phyloP scores from a whole-genome alignment of 805 yeast species.

The Candida palmyrensis region DNA sequence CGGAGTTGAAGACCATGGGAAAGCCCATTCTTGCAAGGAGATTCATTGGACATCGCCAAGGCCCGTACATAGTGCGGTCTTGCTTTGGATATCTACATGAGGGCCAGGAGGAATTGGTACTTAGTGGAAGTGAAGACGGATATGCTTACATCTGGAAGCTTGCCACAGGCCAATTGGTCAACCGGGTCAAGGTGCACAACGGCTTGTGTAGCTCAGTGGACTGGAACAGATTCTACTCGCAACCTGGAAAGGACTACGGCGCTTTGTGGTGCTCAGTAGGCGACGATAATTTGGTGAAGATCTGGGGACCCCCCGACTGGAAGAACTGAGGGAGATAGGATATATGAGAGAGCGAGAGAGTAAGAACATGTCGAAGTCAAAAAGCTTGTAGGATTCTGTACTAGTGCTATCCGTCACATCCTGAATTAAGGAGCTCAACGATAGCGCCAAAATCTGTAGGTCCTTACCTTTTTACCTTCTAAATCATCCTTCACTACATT shows the following conservation, averaged over 20 bases:
- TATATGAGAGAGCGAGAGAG: not conserved
- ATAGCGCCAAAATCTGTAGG: no score
- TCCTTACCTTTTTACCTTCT: no score
- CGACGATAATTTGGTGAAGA: conserved; percentile 67
- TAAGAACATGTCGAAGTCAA: no score
- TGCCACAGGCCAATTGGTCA: conserved; percentile 60
- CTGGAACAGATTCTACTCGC: conserved; percentile 47
- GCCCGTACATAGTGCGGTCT: conserved; percentile 65
- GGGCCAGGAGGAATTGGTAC: conserved; percentile 55
- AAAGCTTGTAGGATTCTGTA: no score
- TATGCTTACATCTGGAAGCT: conserved; percentile 74
- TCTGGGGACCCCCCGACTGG: conserved; percentile 48
- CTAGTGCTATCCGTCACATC: no score
- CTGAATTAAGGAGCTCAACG: no score
- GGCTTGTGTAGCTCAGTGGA: conserved; percentile 73
- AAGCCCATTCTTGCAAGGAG: conserved; percentile 54
- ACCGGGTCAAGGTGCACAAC: conserved; percentile 56
- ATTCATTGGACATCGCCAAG: conserved; percentile 69
- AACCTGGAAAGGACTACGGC: conserved; percentile 22
- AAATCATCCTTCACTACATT: no score
- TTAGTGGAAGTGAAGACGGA: conserved; percentile 85
- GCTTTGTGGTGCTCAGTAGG: conserved; percentile 76
- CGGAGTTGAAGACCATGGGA: conserved; percentile 19
- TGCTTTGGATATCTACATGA: conserved; percentile 60
- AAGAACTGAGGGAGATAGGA: conserved; percentile 2